A percentile compares a stretch with the other conserved stretches of the same genome.
Evolutionary conservation across 139 green algal genomes (phyloP).

Genomic region (Picochlorum sp.): DNA sequence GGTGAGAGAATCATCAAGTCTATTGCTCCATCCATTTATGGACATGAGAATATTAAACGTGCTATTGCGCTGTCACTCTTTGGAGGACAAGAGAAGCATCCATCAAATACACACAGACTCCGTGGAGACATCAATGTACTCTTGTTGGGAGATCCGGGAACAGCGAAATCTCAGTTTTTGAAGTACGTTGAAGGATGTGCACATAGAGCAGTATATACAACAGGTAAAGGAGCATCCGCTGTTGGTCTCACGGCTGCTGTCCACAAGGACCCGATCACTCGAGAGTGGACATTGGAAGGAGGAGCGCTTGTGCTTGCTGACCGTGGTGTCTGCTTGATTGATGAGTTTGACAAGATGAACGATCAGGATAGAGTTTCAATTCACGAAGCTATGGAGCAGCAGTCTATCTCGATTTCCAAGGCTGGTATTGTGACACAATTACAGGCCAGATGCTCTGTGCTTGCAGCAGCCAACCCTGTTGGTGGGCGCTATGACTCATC

Average conservation of each 20-base stretch:
- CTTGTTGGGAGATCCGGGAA: constrained; percentile 91
- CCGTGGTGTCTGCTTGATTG: constrained; percentile 94
- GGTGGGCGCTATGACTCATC: constrained; percentile 90
- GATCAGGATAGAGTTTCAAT: constrained; percentile 88
- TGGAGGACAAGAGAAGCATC: constrained; percentile 78
- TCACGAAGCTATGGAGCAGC: constrained; percentile 96
- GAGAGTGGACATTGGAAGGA: constrained; percentile 97
- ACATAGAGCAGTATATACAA: constrained; percentile 90
- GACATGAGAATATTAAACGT: constrained; percentile 95
- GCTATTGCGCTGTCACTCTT: constrained; percentile 90
- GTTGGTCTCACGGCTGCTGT: constrained; percentile 95
- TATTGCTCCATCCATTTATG: constrained; percentile 98
- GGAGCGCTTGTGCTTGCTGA: constrained; percentile 96
- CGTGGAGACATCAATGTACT: constrained; percentile 98
- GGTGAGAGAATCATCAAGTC: constrained; percentile 80
- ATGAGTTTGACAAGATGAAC: constrained; percentile 99
- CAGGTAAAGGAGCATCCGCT: constrained; percentile 92
- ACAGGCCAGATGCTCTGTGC: constrained; percentile 81
- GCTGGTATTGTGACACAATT: constrained; percentile 90
- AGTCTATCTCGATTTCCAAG: constrained; percentile 98
- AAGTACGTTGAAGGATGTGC: constrained; percentile 97
- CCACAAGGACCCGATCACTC: constrained; percentile 85
- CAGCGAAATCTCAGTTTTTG: constrained; percentile 95
- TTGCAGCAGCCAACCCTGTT: constrained; percentile 95
- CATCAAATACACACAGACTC: constrained; percentile 59